Conservation (phyloP, 176 grass and related monocot genomes). For the Saccharum officinarum region DNA sequence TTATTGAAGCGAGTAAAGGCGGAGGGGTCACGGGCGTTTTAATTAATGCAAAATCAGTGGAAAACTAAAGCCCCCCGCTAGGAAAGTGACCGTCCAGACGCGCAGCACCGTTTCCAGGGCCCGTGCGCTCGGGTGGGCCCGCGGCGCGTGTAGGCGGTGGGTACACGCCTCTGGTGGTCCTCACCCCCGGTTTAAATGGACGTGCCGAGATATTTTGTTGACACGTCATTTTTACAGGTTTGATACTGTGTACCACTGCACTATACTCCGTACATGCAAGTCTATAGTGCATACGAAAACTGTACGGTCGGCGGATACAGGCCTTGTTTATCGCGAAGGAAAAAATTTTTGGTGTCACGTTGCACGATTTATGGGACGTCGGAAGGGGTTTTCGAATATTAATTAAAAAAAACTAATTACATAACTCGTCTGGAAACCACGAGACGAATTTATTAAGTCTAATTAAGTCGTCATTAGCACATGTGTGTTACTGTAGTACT, state of each 20-base stretch:
- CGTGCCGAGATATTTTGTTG: constrained; percentile 27
- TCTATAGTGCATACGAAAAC: not conserved
- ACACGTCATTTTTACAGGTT: not conserved
- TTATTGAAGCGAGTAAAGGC: not conserved
- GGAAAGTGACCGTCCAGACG: constrained; percentile 9
- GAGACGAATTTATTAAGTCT: too few species aligned
- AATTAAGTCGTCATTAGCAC: too few species aligned
- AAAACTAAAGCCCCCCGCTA: not conserved
- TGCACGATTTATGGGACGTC: too few species aligned
- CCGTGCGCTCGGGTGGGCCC: not conserved
- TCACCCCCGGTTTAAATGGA: not conserved
- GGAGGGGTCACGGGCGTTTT: constrained; percentile 11
- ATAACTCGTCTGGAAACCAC: too few species aligned
- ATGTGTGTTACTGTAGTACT: too few species aligned
- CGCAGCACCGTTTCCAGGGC: not conserved
- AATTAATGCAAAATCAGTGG: not conserved
- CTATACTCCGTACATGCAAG: not conserved
- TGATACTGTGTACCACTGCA: not conserved
- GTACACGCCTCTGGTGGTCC: constrained; percentile 4
- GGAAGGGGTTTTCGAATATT: too few species aligned
- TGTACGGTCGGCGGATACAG: not conserved
- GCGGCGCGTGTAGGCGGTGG: not conserved
- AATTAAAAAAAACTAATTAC: too few species aligned
- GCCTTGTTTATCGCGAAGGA: too few species aligned
- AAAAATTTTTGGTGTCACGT: too few species aligned